Conservation (phyloP, 805 yeast species). For the Priceomyces medius region DNA sequence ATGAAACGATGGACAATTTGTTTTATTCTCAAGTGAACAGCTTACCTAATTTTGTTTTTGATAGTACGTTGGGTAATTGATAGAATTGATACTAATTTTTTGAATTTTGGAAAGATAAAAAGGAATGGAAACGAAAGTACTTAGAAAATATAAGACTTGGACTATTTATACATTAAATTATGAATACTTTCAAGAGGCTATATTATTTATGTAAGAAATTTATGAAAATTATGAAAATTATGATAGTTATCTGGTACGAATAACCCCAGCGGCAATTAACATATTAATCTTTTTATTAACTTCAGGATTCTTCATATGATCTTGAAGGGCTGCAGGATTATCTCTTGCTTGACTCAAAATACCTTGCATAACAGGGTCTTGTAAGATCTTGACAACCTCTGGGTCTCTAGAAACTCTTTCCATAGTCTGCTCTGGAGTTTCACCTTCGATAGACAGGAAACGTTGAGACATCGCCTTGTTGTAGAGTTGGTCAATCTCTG, state of each 20-base stretch:
- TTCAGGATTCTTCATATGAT: slow-evolving; percentile 96
- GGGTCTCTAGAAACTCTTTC: slow-evolving; percentile 90
- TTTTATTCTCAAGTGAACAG: slow-evolving; percentile 25
- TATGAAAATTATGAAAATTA: background rate
- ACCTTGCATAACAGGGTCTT: slow-evolving; percentile 95
- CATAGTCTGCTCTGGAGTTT: slow-evolving; percentile 91
- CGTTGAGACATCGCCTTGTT: slow-evolving; percentile 76
- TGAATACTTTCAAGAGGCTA: background rate
- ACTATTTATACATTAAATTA: background rate
- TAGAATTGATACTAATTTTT: background rate
- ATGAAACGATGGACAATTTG: slow-evolving; percentile 21
- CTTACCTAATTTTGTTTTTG: slow-evolving; percentile 40
- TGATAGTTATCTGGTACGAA: slow-evolving; percentile 66
- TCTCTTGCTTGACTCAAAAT: slow-evolving; percentile 91
- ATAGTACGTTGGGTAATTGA: slow-evolving; percentile 25
- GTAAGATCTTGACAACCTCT: slow-evolving; percentile 84
- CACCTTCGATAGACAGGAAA: slow-evolving; percentile 79
- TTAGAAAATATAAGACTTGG: background rate
- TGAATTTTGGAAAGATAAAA: too few species aligned
- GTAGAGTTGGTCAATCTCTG: slow-evolving; percentile 81
- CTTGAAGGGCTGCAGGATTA: slow-evolving; percentile 95
- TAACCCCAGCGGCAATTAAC: slow-evolving; percentile 94
- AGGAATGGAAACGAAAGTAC: background rate
- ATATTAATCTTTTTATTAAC: slow-evolving; percentile 83
- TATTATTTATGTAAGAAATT: background rate